Percentiles rank a stretch among this genome's conserved stretches.
These are phyloP conservation scores for Orbilia blumenaviensis DNA, from an alignment of 2,329 filamentous ascomycete genomes.

Conservation along the genomic window DNA sequence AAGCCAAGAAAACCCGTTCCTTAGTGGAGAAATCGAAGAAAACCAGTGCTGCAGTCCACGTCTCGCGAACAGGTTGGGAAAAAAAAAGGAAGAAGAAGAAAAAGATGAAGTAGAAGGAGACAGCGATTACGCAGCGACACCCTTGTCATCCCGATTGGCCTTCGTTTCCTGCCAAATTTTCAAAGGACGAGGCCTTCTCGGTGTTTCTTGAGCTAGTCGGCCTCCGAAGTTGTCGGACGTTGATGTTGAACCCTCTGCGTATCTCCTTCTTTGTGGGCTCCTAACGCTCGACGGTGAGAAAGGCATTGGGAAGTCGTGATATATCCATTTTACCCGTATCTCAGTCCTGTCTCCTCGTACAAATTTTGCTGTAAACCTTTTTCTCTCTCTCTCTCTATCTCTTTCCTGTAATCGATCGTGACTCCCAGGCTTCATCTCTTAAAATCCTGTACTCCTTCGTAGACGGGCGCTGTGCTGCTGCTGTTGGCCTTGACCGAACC, in stretches of 20 bases:
- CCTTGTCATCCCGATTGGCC: conserved; percentile 1
- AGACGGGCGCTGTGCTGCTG: conserved; percentile 7
- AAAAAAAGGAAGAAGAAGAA: background rate
- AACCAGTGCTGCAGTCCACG: conserved; percentile 13
- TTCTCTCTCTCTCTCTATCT: background rate
- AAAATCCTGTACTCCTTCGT: background rate
- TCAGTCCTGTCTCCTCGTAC: too few species aligned
- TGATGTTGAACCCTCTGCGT: background rate
- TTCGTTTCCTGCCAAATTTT: background rate
- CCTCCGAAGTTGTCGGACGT: conserved; percentile 25
- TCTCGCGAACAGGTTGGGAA: conserved; percentile 49
- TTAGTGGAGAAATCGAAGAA: background rate
- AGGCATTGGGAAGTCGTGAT: background rate
- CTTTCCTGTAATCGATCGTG: background rate
- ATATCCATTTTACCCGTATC: conserved; percentile 4
- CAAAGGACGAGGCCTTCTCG: conserved; percentile 18
- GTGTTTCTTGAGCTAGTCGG: conserved; percentile 22
- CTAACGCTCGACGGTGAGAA: background rate
- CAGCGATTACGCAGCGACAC: conserved; percentile 19
- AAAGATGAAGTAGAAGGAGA: too few species aligned
- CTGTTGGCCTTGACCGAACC: conserved; percentile 2
- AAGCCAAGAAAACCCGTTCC: background rate
- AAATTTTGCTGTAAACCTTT: too few species aligned
- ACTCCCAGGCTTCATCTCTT: background rate
- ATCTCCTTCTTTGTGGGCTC: background rate